phyloP scores from a whole-genome alignment of 108 stramenopile genomes.

The Pseudonitzschia multiseries region DNA sequence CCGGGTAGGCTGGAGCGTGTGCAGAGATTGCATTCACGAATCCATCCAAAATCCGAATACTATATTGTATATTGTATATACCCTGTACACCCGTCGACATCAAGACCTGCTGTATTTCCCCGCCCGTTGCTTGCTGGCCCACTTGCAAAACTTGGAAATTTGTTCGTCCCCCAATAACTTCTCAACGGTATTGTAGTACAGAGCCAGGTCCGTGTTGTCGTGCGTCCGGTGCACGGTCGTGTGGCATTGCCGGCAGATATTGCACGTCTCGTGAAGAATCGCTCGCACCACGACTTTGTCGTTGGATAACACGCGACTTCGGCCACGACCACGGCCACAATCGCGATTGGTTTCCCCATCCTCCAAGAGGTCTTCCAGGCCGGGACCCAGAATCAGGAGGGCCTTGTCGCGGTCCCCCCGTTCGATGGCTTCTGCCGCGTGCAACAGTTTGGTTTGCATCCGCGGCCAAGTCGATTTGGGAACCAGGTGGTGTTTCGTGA shows the following conservation, averaged over 20 bases:
- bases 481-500: constrained; percentile 72
- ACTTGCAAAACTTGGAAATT: constrained; percentile 67
- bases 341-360: background rate
- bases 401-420: constrained; percentile 31
- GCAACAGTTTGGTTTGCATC: constrained; percentile 49
- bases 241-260: constrained; percentile 72
- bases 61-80: too few species aligned
- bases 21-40: too few species aligned
- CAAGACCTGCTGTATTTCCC: constrained; percentile 43
- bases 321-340: background rate
- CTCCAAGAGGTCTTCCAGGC: constrained; percentile 30
- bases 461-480: constrained; percentile 63
- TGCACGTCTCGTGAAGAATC: constrained; percentile 46
- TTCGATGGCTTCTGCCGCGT: constrained; percentile 45
- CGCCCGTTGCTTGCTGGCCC: constrained; percentile 62
- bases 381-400: constrained; percentile 35
- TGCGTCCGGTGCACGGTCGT: constrained; percentile 57
- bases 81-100: too few species aligned
- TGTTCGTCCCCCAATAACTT: constrained; percentile 47
- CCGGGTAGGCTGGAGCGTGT: too few species aligned
- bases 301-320: background rate
- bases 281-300: constrained; percentile 21
- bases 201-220: constrained; percentile 59
- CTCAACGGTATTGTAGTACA: constrained; percentile 57
- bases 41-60: too few species aligned